Evolutionary conservation across 768 basidiomycete genomes (phyloP), one percentile per base, ranked within the genome.

Genomic region (Cystofilobasidium capitatum): DNA sequence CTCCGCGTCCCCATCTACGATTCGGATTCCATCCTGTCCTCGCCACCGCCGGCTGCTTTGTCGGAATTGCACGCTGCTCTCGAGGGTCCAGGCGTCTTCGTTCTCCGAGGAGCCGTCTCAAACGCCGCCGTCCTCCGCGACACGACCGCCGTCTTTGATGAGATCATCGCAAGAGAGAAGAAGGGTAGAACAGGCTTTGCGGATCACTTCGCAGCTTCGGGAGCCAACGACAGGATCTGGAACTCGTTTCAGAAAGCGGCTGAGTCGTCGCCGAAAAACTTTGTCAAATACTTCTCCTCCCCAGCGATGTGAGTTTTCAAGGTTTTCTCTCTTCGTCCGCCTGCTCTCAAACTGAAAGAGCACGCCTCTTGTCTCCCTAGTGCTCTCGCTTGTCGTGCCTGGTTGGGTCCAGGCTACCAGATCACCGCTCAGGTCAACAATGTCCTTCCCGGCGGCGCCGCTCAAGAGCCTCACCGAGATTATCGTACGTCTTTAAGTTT

Each of bases 361-460:
- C n/a, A n/a, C n/a, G n/a, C n/a, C n/a, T n/a, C n/a, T n/a, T n/a
- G n/a, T n/a, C n/a, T n/a, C n/a, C n/a, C n/a, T 26, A 70, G 69
- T 13, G 64, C 49, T 37, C 0, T 58, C 6, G 47, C 66, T 14
- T 64, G 26, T 16, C 66, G 69, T 42, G 67, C 70, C 7, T 71
- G 70, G 68, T 68, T 69, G 0, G 70, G 70, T 42, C 70, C 68
- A 26, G 70, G 62, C 33, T 71, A 71, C 54, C 63, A 65, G 45
- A 62, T 71, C 17, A 69, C 68, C 12, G 58, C 70, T 44, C 49
- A 60, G 35, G 40, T 51, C 24, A 71, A 71, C 36, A 35, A 36
- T 29, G 47, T 66, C 26, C 22, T 22, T 2, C 37, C 49, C 17
- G 64, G 63, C 14, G 58, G 54, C 40, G 37, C 55, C 31, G 40